Evolutionary conservation across 306 rosid genomes (phyloP), one percentile per base, ranked within the genome.

Genomic region (Lotus japonicus): DNA sequence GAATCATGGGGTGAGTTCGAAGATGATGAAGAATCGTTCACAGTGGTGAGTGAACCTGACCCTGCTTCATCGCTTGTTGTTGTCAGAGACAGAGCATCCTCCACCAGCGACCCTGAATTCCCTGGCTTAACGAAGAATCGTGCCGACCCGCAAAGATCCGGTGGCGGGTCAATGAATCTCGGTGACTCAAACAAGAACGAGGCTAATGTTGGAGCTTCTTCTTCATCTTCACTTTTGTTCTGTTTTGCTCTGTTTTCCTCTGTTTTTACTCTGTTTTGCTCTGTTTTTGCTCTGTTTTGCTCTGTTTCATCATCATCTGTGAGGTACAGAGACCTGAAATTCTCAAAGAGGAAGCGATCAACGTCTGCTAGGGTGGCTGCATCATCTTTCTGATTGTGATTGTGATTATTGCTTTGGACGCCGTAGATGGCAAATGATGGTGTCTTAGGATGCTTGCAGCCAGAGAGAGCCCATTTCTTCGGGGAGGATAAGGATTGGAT

Each of bases 281-380:
- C 23, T 0, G 5, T 16, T 61, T 43, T 26, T 26, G 31, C 31
- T 26, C 31, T 26, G 31, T 31, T 31, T 31, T 31, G 7, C 36
- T 19, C 23, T 0, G 5, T 16, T 61, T 43, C 75, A 4, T 71
- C 84, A 2, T 81, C 83, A 36, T 88, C 92, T 60, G 58, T 78
- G 4, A 74, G 39, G 50, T 77, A 92, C 0, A 88, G 76, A 6
- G 98, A 89, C 76, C 80, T 82, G 86, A 88, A 92, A 23, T 92
- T 92, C 74, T 92, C 97, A 0, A 83, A 58, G 50, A 92, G 89
- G 50, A 92, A 89, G 7, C 86, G 88, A 43, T 92, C 97, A 6
- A 89, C 33, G n/a, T 89, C 98, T 3, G 88, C 80, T 35, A 92
- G 75, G 0, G 89, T 88, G 11, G 97, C 98, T 0, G 95, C 89